Conservation (phyloP, 2,329 filamentous ascomycete species). For the Tolypocladium album region DNA sequence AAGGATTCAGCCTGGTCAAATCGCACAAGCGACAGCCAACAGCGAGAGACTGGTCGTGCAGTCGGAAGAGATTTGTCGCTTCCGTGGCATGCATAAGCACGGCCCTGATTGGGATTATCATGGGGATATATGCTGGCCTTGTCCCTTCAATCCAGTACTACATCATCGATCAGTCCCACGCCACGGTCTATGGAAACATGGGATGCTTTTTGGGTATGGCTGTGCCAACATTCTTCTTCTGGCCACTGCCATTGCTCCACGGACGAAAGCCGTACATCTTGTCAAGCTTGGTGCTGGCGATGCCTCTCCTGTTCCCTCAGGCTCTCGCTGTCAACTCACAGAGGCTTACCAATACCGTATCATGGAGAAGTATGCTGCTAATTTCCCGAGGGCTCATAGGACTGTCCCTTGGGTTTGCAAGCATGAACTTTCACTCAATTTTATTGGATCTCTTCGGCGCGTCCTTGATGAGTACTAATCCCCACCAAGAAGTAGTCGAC, state of each 20-base stretch:
- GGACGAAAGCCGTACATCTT: slow-evolving; percentile 71
- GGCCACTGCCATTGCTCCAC: slow-evolving; percentile 65
- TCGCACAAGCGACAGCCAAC: slow-evolving; percentile 53
- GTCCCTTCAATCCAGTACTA: slow-evolving; percentile 73
- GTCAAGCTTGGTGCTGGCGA: slow-evolving; percentile 53
- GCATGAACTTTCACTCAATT: slow-evolving; percentile 65
- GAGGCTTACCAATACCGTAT: slow-evolving; percentile 42
- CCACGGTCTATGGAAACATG: slow-evolving; percentile 62
- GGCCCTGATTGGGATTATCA: slow-evolving; percentile 56
- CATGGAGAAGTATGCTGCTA: slow-evolving; percentile 51
- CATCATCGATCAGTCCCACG: slow-evolving; percentile 57
- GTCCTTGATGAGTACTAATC: slow-evolving; percentile 60
- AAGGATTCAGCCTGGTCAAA: slow-evolving; percentile 40
- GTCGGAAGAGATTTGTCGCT: slow-evolving; percentile 59
- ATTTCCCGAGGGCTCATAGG: slow-evolving; percentile 56
- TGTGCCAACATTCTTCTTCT: slow-evolving; percentile 57
- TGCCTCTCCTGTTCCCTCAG: slow-evolving; percentile 68
- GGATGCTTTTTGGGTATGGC: slow-evolving; percentile 62
- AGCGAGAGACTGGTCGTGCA: slow-evolving; percentile 59
- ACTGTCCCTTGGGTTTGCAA: slow-evolving; percentile 59
- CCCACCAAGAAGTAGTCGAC: slow-evolving; percentile 62
- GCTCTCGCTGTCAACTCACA: slow-evolving; percentile 51
- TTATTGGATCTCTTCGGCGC: slow-evolving; percentile 68
- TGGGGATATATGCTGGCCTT: slow-evolving; percentile 69
- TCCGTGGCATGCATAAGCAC: slow-evolving; percentile 63